Evolutionary conservation across 331 rosid genomes (phyloP).

Genomic region (Malus hybrid): DNA sequence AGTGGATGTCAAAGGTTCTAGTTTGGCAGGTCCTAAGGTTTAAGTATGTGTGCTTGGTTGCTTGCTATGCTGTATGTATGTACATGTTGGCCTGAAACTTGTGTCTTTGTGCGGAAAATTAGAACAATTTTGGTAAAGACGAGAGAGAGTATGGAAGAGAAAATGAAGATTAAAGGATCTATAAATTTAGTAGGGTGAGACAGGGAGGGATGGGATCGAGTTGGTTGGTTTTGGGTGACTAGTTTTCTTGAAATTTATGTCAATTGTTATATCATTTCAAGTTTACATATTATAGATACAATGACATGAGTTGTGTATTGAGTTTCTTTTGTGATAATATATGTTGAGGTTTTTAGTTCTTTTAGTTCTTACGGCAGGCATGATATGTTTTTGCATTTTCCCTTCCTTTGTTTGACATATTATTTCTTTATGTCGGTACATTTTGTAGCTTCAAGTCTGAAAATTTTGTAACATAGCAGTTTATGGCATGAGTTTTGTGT

Average conservation of each 20-base stretch:
- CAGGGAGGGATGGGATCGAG: conserved; percentile 14
- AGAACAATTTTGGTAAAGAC: conserved; percentile 34
- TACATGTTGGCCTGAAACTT: conserved; percentile 17
- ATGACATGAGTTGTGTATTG: not conserved
- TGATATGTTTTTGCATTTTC: no score
- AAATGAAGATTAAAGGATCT: conserved; percentile 1
- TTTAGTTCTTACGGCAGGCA: no score
- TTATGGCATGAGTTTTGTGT: no score
- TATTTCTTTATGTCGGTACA: no score
- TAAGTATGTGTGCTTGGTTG: conserved; percentile 24
- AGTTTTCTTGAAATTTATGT: conserved; percentile 23
- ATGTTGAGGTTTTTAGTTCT: no score
- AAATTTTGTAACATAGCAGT: no score
- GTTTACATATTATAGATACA: not conserved
- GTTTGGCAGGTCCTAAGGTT: conserved; percentile 20
- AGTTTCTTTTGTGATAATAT: not conserved
- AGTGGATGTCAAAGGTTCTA: conserved; percentile 17
- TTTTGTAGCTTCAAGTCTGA: no score
- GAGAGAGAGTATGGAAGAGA: not conserved
- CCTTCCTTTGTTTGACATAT: no score
- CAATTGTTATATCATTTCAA: not conserved
- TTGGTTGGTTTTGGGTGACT: conserved; percentile 7
- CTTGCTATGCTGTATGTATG: conserved; percentile 16
- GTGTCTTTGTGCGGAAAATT: conserved; percentile 26
- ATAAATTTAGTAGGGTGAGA: not conserved